Percentiles rank a stretch among this genome's conserved stretches.
These are phyloP conservation scores for Cubamyces lactineus DNA, from an alignment of 768 basidiomycete species.

Conservation along the genomic window DNA sequence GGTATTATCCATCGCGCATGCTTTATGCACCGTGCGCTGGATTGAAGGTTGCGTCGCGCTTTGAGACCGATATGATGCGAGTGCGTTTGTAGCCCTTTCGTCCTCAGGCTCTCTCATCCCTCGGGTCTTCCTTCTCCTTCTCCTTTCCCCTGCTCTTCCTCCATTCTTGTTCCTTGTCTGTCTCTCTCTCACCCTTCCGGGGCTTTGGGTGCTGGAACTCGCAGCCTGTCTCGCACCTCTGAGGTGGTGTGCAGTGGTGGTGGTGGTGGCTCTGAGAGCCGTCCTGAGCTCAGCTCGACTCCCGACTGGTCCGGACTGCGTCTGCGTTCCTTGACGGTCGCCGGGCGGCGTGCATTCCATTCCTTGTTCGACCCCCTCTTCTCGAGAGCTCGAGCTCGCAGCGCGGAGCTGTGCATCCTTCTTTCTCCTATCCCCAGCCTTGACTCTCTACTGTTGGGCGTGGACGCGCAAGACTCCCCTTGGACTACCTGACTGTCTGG, in stretches of 20 bases:
- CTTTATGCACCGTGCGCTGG: conserved; percentile 6
- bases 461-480: not conserved
- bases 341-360: not conserved
- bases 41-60: not conserved
- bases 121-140: not conserved
- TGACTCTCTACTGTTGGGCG: not conserved
- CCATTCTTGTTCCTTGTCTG: not conserved
- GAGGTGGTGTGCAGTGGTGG: not conserved
- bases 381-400: conserved; percentile 1
- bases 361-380: not conserved
- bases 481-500: not conserved
- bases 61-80: conserved; percentile 1
- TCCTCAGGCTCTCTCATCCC: not conserved
- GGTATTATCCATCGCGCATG: not conserved
- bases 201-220: not conserved
- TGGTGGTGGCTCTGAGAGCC: conserved; percentile 5
- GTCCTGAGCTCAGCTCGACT: not conserved
- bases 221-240: too few relatives aligned
- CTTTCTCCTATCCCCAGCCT: not conserved
- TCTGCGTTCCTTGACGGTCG: conserved; percentile 6
- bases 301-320: too few relatives aligned
- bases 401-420: not conserved
- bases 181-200: not conserved
- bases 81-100: not conserved
- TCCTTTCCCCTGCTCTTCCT: not conserved